Evolutionary conservation across 1,284 basidiomycete species (phyloP), one percentile per base, ranked within the genome.

Genomic region (Xanthoconium separans): DNA sequence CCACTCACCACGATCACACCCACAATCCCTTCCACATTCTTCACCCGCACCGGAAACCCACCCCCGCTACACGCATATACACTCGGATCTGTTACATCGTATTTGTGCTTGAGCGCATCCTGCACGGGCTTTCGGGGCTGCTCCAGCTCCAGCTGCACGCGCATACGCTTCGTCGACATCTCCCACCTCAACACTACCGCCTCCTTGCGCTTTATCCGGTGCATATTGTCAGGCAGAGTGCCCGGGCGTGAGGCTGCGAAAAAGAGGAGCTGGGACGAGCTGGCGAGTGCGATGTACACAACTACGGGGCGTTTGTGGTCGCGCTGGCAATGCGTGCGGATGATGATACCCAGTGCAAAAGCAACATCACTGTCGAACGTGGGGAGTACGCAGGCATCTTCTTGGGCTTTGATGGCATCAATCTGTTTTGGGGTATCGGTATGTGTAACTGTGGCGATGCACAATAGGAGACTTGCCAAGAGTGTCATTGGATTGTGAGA

Each of bases 1-100:
- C 70, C 71, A 47, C 68, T 69, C 1, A 74, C 71, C 10, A 70
- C 69, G 16, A 73, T 70, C n/a, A 70, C 72, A 1, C 71, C 71
- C 20, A 74, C 65, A 8, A 70, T 24, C 2, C 70, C 70, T 44
- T 73, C 73, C 24, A 73, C 68, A 16, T 59, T 59, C 63, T 58
- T 60, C 43, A 73, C 71, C 43, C 62, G 57, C 34, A 74, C 57
- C 2, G 72, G 71, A 47, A 73, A 70, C n/a, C 72, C 71, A 7
- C 72, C 71, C 8, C 72, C 70, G 27, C 68, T 69, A 29, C 66
- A 67, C 31, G 58, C 62, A 55, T 72, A 73, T 33, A 41, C 30
- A 18, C 52, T 61, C 34, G 56, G 44, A 46, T 64, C 61, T 20
- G 29, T 22, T 49, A 64, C 39, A 33, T 63, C 64, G 15, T 55